Evolutionary conservation across 768 basidiomycete species (phyloP), one percentile per base, ranked within the genome.

Genomic region (Leccinum fibrillosum): DNA sequence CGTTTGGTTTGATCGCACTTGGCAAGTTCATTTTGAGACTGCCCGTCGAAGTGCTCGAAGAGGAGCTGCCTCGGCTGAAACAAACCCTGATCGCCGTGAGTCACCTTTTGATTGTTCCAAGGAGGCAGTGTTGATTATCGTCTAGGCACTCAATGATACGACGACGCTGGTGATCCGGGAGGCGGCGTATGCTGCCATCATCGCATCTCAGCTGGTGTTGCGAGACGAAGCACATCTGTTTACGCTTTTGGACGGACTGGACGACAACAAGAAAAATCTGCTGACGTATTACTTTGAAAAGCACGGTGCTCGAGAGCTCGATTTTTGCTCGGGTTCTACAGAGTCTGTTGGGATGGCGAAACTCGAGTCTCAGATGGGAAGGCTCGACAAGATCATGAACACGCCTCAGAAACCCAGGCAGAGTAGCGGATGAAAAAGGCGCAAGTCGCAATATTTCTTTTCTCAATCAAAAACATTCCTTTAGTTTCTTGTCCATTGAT

Each of bases 221-320:
- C 82, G 85, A 25, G 92, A 94, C 66, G 92, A 94, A 68, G 85
- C 86, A 0, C 90, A 92, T 62, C 77, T 94, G 1, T 94, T 94
- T 64, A 77, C 83, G 37, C 81, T 94, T 17, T 75, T 94, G 48
- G 89, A 91, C 57, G 89, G 88, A 5, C 78, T 94, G 44, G 85
- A 90, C n/a, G 88, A 92, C 59, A 90, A 91, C 65, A 92, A 94
- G 79, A 93, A 92, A 79, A 93, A 94, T 68, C 77, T 94, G 17
- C 76, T 94, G 51, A 92, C 92, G 2, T 94, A 94, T 63, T 77
- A 92, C 56, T 94, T 94, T 62, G 92, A 93, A 71, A 94, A 93
- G 70, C 89, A 93, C 65, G 86, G 86, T 32, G 89, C 82, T 10
- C 78, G 92, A 21, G 89, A 83, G 47, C 64, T 71, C 52, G 70